These are phyloP conservation scores for Tylopilus plumbeoviolaceoides DNA, from an alignment of 768 basidiomycete genomes.

Conservation along the genomic window DNA sequence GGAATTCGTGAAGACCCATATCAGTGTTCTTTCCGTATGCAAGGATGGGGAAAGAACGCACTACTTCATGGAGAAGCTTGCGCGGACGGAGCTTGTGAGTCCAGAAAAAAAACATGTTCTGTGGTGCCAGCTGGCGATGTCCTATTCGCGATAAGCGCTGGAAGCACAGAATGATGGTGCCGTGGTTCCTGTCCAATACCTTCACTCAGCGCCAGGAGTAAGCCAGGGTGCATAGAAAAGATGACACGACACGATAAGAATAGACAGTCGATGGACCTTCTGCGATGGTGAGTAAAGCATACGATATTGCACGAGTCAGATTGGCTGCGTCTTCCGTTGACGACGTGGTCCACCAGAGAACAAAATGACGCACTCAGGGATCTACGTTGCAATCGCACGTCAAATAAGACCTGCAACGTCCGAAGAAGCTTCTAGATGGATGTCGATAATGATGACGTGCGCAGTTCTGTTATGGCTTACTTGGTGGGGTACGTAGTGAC, in stretches of 20 bases:
- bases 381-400: no score
- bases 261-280: conserved; percentile 7
- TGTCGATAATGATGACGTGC: neutral
- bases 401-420: no score
- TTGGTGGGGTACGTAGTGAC: neutral
- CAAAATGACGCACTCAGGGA: no score
- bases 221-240: conserved; percentile 7
- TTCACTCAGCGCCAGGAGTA: conserved; percentile 10
- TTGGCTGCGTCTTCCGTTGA: no score
- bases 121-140: neutral
- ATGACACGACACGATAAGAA: conserved; percentile 21
- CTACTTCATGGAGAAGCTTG: neutral
- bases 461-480: neutral
- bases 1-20: neutral
- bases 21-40: conserved; percentile 1
- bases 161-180: conserved; percentile 5
- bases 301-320: no score
- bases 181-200: neutral
- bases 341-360: no score
- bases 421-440: no score
- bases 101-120: neutral
- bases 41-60: neutral
- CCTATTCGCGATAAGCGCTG: conserved; percentile 1
- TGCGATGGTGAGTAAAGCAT: no score
- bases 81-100: neutral